Conservation (phyloP, 164 flowering plant genomes). For the Kalanchoe fedtschenkoi region DNA sequence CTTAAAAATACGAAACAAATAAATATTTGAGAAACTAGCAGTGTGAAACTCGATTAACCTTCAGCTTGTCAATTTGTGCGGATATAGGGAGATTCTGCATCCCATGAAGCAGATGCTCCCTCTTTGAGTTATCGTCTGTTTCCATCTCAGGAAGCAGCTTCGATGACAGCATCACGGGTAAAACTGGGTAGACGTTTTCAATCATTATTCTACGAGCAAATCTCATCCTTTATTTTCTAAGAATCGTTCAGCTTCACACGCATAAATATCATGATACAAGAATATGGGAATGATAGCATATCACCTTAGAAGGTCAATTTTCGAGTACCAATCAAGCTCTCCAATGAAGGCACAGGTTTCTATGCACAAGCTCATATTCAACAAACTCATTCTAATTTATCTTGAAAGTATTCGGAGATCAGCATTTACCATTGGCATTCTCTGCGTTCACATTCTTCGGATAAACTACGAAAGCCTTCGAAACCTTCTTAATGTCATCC, state of each 20-base stretch:
- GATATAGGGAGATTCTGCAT: constrained; percentile 67
- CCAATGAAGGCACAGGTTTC: too few relatives aligned
- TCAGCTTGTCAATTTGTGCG: constrained; percentile 75
- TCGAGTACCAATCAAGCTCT: too few relatives aligned
- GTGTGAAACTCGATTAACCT: constrained; percentile 29
- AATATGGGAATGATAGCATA: too few relatives aligned
- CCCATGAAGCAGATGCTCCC: constrained; percentile 76
- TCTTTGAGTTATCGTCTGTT: constrained; percentile 63
- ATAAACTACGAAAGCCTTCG: constrained; percentile 85
- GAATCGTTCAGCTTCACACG: too few relatives aligned
- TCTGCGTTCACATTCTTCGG: constrained; percentile 84
- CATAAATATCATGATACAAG: too few relatives aligned
- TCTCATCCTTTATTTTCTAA: too few relatives aligned
- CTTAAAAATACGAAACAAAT: constrained; percentile 8
- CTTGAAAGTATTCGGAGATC: background rate
- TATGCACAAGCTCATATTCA: background rate
- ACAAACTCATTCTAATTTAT: background rate
- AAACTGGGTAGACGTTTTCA: constrained; percentile 27
- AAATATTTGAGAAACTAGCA: background rate
- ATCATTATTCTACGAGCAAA: background rate
- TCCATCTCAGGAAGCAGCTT: constrained; percentile 95
- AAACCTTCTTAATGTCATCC: constrained; percentile 82
- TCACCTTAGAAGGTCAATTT: too few relatives aligned
- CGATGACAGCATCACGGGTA: constrained; percentile 91
- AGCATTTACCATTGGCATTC: constrained; percentile 60